Evolutionary conservation across 139 green algal species (phyloP).

Genomic region (Chlamydomonas urium): DNA sequence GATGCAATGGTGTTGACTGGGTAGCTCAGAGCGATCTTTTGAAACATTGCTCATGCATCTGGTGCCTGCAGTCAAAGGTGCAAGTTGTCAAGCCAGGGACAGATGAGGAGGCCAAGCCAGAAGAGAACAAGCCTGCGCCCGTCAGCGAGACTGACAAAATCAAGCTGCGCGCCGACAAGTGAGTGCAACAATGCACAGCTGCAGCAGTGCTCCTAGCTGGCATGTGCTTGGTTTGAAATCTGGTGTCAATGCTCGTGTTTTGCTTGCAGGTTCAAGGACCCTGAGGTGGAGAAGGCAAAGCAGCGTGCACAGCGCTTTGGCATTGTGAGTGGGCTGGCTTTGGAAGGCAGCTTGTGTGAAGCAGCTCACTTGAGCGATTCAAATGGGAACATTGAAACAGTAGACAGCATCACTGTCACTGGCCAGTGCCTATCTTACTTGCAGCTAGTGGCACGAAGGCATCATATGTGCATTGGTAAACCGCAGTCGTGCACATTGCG

Average conservation of each 20-base stretch:
- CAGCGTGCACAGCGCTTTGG: slow-evolving; percentile 25
- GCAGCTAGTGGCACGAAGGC: background rate
- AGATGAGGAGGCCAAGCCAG: background rate
- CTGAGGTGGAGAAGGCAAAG: slow-evolving; percentile 23
- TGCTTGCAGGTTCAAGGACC: slow-evolving; percentile 28
- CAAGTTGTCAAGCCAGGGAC: slow-evolving; percentile 5
- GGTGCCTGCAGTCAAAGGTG: slow-evolving; percentile 3
- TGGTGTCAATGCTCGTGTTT: background rate
- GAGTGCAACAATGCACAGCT: background rate
- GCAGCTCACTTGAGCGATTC: background rate
- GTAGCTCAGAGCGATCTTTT: too few relatives aligned
- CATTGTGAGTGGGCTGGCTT: slow-evolving; percentile 13
- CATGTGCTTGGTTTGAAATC: background rate
- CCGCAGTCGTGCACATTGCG: background rate
- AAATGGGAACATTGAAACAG: background rate
- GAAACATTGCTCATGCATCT: too few relatives aligned
- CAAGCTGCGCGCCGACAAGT: slow-evolving; percentile 1
- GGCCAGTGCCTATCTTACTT: background rate
- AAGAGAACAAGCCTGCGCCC: background rate
- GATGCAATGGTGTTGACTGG: background rate
- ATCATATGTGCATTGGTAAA: background rate
- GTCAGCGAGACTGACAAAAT: background rate
- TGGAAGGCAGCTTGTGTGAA: background rate
- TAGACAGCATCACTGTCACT: background rate
- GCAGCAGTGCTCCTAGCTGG: background rate